Evolutionary conservation across 441 rosid species (phyloP).

Genomic region (Pelargonium myrrhifolium): DNA sequence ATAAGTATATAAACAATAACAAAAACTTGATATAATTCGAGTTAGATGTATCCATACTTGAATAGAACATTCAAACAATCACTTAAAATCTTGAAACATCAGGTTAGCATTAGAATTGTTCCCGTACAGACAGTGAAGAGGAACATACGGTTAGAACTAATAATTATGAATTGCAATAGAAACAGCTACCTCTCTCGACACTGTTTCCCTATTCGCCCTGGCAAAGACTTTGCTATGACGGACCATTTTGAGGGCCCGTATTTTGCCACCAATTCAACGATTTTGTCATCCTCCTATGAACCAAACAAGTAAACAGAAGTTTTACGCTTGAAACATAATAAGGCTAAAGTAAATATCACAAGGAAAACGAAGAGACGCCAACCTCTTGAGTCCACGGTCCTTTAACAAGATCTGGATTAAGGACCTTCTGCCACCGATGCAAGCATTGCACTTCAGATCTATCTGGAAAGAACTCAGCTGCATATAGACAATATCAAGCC

Average conservation of each 20-base stretch:
- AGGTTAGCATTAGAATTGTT: not conserved
- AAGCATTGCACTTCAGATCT: constrained; percentile 96
- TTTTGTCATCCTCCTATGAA: constrained; percentile 86
- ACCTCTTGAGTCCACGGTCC: constrained; percentile 99
- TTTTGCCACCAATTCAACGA: constrained; percentile 59
- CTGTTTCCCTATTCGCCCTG: constrained; percentile 98
- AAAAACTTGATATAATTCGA: too few relatives aligned
- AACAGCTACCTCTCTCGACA: constrained; percentile 82
- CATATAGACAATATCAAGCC: constrained; percentile 19
- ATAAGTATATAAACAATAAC: constrained; percentile 3
- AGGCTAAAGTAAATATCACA: constrained; percentile 16
- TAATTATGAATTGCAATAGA: not conserved
- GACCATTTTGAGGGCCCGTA: constrained; percentile 97
- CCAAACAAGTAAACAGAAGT: constrained; percentile 10
- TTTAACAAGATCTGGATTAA: constrained; percentile 89
- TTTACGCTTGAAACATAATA: constrained; percentile 5
- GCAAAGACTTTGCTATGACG: constrained; percentile 74
- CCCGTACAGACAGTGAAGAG: not conserved
- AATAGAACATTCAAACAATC: not conserved
- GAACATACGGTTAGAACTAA: not conserved
- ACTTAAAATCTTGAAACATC: not conserved
- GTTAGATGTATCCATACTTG: too few relatives aligned
- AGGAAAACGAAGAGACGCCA: constrained; percentile 15
- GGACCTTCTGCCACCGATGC: constrained; percentile 99
- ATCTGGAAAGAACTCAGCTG: constrained; percentile 81